Evolutionary conservation across 306 rosid genomes (phyloP).

Genomic region (Glycine tomentella): DNA sequence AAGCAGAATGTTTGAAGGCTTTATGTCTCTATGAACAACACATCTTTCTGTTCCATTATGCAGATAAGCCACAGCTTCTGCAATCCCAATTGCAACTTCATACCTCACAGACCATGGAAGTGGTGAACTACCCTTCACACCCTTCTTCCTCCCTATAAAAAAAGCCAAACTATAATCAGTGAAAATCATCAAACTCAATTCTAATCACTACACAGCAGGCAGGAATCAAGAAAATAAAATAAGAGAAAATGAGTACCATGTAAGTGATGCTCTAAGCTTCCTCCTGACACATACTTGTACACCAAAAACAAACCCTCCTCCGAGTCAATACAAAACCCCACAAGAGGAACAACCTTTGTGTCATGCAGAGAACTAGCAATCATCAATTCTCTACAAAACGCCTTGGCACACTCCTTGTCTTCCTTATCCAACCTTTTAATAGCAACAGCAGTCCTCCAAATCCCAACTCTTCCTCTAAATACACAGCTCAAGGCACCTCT

Average conservation of each 20-base stretch:
- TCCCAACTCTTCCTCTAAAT: constrained; percentile 77
- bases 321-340: constrained; percentile 83
- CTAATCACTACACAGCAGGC: no score
- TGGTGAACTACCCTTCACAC: constrained; percentile 30
- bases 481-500: constrained; percentile 94
- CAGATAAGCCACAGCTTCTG: constrained; percentile 71
- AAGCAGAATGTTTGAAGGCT: constrained; percentile 90
- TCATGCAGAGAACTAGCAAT: constrained; percentile 82
- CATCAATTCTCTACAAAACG: constrained; percentile 88
- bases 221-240: constrained; percentile 1
- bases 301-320: constrained; percentile 85
- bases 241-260: constrained; percentile 47
- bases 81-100: constrained; percentile 77
- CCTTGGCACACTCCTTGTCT: constrained; percentile 79
- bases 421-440: constrained; percentile 78
- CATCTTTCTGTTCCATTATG: constrained; percentile 86
- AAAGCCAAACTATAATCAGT: constrained; percentile 19
- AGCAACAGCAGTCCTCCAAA: constrained; percentile 74
- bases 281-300: constrained; percentile 80
- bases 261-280: constrained; percentile 81
- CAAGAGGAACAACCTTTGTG: constrained; percentile 73
- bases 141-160: constrained; percentile 65
- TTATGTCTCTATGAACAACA: constrained; percentile 83
- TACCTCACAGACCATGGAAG: constrained; percentile 82
- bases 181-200: constrained; percentile 32